phyloP scores from a whole-genome alignment of 495 filamentous ascomycete genomes.

The Clavariopsis aquatica region DNA sequence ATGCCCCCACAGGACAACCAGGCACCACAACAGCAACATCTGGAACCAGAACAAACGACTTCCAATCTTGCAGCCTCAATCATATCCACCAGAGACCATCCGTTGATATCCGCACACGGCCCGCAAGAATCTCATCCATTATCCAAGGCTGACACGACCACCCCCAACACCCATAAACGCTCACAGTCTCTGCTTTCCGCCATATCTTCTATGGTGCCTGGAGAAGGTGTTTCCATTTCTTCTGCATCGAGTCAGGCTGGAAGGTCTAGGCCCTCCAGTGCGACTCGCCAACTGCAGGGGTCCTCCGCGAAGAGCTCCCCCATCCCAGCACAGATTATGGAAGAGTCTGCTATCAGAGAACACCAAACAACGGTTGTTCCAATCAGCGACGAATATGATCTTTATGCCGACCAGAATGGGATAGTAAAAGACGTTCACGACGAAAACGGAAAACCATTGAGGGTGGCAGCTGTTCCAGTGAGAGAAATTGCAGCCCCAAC shows the following conservation, averaged over 20 bases:
- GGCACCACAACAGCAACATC: not conserved
- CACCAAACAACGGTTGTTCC: not conserved
- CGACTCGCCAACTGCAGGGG: constrained; percentile 7
- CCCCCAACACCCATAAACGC: constrained; percentile 7
- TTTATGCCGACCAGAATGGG: constrained; percentile 38
- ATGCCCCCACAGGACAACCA: not conserved
- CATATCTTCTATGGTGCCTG: constrained; percentile 30
- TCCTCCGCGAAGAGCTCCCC: constrained; percentile 10
- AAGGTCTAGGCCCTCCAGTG: constrained; percentile 18
- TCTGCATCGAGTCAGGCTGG: constrained; percentile 12
- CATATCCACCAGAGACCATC: not conserved
- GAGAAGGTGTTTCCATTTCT: constrained; percentile 17
- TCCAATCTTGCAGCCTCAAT: not conserved
- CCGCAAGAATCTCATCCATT: not conserved
- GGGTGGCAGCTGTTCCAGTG: constrained; percentile 11
- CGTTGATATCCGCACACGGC: not conserved
- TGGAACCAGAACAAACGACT: constrained; percentile 1
- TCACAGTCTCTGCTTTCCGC: constrained; percentile 31
- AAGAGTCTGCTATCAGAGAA: not conserved
- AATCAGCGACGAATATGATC: constrained; percentile 28
- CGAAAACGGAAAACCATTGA: constrained; percentile 30
- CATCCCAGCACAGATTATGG: constrained; percentile 2
- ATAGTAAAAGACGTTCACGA: constrained; percentile 33
- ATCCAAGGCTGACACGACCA: not conserved
- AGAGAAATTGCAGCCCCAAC: constrained; percentile 3